Conservation (phyloP, 768 basidiomycete species). For the Pholiota molesta region DNA sequence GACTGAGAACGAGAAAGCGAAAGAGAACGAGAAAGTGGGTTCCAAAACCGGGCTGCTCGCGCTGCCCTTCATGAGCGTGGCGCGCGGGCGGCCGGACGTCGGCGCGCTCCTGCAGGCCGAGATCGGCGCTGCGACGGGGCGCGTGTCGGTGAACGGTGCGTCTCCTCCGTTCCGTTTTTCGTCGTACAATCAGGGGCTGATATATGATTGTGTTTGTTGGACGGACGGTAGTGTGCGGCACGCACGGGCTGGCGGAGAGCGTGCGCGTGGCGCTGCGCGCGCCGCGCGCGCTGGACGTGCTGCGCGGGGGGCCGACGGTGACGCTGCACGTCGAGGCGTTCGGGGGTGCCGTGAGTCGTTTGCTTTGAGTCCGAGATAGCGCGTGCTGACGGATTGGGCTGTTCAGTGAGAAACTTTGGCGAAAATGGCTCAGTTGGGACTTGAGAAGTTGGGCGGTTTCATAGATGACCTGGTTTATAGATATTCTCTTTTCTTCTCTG, state of each 20-base stretch:
- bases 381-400: no score
- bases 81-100: slow-evolving; percentile 47
- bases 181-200: no score
- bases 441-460: no score
- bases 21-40: not conserved
- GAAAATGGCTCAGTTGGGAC: no score
- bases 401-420: no score
- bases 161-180: no score
- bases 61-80: slow-evolving; percentile 3
- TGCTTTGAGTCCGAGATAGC: no score
- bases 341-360: slow-evolving; percentile 8
- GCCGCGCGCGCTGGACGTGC: slow-evolving; percentile 37
- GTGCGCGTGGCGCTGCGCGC: slow-evolving; percentile 43
- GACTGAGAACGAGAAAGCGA: no score
- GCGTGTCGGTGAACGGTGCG: slow-evolving; percentile 52
- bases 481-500: no score
- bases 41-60: slow-evolving; percentile 10
- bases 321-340: slow-evolving; percentile 46
- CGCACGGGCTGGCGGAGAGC: slow-evolving; percentile 37
- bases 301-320: slow-evolving; percentile 49
- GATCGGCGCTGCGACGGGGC: slow-evolving; percentile 34
- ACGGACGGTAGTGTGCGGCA: no score
- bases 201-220: no score
- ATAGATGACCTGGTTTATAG: no score
- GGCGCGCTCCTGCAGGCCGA: slow-evolving; percentile 38